Base-by-base conservation (phyloP, 208 protist species). In the Vickermania spadyakhi region DNA sequence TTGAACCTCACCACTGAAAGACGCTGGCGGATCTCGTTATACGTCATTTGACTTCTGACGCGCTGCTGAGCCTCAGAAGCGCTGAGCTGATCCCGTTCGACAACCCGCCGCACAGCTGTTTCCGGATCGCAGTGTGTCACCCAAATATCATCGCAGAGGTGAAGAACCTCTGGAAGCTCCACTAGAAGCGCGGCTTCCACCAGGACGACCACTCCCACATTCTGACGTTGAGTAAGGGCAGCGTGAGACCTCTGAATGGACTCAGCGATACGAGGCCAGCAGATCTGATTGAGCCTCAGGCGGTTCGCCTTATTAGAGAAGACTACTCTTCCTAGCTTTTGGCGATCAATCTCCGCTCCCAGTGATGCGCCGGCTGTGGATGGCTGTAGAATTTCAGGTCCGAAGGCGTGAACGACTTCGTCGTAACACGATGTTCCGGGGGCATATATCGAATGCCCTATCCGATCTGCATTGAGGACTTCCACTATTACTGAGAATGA, bases 171-270 rank as follows among this genome's bases (percentile, higher is more conserved):
- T 1, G 53, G 22, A 59, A 81, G 76, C 28, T 92, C 75, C 45
- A 82, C 69, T n/a, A 92, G 73, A 56, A 89, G 68, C 13, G 81
- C 85, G 0, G 85, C 85, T 53, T 92, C 79, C 0, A 92, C n/a
- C 14, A 92, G 64, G 28, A 92, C 56, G 3, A 92, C 60, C 7
- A 55, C 42, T 28, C 36, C 21, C 45, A 18, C 29, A 22, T 0
- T 1, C 18, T 55, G 42, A 14, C 41, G 42, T 54, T 51, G 50
- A 2, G 58, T 22, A 45, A 54, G 31, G 29, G n/a, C 3, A 1
- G 21, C 18, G 23, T 27, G 53, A 23, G n/a, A 42, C 28, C 3
- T 21, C 5, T 56, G 56, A 22, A 92, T 73, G 18, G 75, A 73
- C n/a, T 66, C 60, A 23, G 31, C 62, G 65, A 92, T 85, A 61